Base-by-base conservation (phyloP, 345 rosid genomes). In the Microthlaspi erraticum region DNA sequence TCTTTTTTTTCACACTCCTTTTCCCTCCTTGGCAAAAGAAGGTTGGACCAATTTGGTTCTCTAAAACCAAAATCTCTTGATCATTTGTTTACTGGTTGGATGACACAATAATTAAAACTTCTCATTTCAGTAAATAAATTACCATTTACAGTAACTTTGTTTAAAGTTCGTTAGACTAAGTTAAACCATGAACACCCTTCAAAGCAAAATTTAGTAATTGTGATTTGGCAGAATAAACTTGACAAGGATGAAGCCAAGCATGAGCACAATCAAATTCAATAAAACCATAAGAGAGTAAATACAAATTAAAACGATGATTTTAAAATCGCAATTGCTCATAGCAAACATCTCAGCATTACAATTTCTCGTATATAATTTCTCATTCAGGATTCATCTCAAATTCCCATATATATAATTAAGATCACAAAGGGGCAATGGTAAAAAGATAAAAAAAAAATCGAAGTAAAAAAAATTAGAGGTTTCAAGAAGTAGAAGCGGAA, bases 291-390 rank as follows among this genome's bases (percentile, higher is more conserved):
- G 37, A 55, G 8, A 62, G 9, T 46, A 44, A n/a, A 29, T 65
- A 66, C 71, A 65, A n/a, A 37, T 46, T 56, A 71, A 49, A 64
- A 50, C 44, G 61, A 66, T 39, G 34, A 50, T 41, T 59, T 41
- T 0, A 9, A 48, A 60, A 33, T 64, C 65, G 51, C 32, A 26
- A 18, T 48, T 38, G 62, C 19, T n/a, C 8, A 51, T 65, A 61
- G 60, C 34, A 73, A 79, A 80, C 76, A 68, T 77, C 80, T 42
- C 52, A 60, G 54, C 67, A 77, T 82, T 75, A 78, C 78, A 81
- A 71, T 55, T 73, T 69, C 50, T 59, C 31, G 37, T 57, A 37
- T 33, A 62, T 65, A 58, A 42, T 62, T n/a, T 50, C 73, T 60
- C 76, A 50, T 37, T n/a, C 26, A 58, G 45, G 58, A 73, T 70